Conservation (phyloP, 345 rosid species). For the Lagerstroemia speciosa region DNA sequence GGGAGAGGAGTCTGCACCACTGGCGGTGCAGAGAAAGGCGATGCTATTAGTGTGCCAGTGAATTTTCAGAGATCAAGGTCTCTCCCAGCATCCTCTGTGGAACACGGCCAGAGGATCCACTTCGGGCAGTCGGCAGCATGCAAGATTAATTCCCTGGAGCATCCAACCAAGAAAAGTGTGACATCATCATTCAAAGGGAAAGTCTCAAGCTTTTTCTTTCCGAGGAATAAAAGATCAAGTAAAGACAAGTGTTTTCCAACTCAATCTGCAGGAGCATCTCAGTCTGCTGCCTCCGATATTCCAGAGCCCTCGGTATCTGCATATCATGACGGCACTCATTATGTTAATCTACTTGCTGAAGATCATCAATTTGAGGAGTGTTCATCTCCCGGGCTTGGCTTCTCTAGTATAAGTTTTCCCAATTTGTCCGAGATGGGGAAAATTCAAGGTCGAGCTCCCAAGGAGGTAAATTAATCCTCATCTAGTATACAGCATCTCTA, state of each 20-base stretch:
- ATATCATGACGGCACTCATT: slow-evolving; percentile 16
- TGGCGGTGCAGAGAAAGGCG: slow-evolving; percentile 34
- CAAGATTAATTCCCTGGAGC: slow-evolving; percentile 28
- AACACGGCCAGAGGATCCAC: slow-evolving; percentile 31
- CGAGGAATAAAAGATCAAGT: slow-evolving; percentile 36
- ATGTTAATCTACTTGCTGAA: slow-evolving; percentile 19
- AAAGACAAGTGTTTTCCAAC: slow-evolving; percentile 25
- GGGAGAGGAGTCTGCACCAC: slow-evolving; percentile 42
- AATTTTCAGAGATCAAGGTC: slow-evolving; percentile 65
- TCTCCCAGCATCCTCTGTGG: slow-evolving; percentile 55
- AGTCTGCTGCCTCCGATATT: slow-evolving; percentile 14
- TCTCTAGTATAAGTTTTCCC: slow-evolving; percentile 20
- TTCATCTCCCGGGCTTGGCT: slow-evolving; percentile 28
- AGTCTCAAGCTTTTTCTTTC: slow-evolving; percentile 56
- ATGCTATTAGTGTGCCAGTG: slow-evolving; percentile 34
- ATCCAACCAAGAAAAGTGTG: slow-evolving; percentile 39
- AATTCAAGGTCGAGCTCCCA: slow-evolving; percentile 14
- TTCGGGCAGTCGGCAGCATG: slow-evolving; percentile 32
- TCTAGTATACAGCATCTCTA: neutral
- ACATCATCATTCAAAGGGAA: slow-evolving; percentile 47
- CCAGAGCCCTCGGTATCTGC: slow-evolving; percentile 17
- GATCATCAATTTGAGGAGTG: slow-evolving; percentile 27
- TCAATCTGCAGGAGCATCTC: slow-evolving; percentile 21
- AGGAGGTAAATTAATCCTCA: neutral
- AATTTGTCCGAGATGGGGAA: slow-evolving; percentile 14